These are phyloP conservation scores for Geotrichum aggregatum DNA, from an alignment of 1,139 yeast species.

Conservation along the genomic window DNA sequence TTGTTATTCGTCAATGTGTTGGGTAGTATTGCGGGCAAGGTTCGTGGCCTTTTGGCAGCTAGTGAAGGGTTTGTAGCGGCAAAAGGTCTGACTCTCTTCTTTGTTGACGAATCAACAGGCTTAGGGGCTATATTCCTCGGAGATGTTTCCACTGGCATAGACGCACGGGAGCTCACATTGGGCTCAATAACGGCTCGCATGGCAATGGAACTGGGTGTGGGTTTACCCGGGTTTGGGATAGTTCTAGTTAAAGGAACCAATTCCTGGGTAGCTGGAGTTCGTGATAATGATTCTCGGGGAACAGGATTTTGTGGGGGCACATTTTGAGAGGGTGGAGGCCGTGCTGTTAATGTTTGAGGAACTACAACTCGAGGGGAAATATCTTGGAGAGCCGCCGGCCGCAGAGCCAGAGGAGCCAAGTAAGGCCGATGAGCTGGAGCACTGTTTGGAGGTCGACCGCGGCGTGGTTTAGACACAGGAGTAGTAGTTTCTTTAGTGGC, in stretches of 20 bases:
- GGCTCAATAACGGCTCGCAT: background rate
- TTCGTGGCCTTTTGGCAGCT: constrained; percentile 4
- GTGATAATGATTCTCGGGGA: background rate
- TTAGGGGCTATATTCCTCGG: constrained; percentile 1
- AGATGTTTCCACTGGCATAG: background rate
- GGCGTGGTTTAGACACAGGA: constrained; percentile 15
- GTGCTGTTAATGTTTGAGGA: background rate
- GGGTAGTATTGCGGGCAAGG: background rate
- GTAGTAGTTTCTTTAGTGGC: background rate
- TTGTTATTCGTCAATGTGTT: background rate
- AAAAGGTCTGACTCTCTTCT: background rate
- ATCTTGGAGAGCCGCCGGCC: constrained; percentile 11
- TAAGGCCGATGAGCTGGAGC: constrained; percentile 19
- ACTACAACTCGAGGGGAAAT: background rate
- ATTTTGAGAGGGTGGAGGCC: too few species aligned
- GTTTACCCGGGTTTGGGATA: background rate
- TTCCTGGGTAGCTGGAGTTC: background rate
- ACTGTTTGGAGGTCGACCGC: constrained; percentile 23
- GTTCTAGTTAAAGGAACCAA: background rate
- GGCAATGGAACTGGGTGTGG: background rate
- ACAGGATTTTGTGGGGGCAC: background rate
- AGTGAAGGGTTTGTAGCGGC: too few species aligned
- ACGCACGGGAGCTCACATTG: background rate
- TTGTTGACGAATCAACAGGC: background rate
- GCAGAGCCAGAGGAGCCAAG: constrained; percentile 20